phyloP scores from a whole-genome alignment of 2,329 filamentous ascomycete species.

The Venturia effusa region DNA sequence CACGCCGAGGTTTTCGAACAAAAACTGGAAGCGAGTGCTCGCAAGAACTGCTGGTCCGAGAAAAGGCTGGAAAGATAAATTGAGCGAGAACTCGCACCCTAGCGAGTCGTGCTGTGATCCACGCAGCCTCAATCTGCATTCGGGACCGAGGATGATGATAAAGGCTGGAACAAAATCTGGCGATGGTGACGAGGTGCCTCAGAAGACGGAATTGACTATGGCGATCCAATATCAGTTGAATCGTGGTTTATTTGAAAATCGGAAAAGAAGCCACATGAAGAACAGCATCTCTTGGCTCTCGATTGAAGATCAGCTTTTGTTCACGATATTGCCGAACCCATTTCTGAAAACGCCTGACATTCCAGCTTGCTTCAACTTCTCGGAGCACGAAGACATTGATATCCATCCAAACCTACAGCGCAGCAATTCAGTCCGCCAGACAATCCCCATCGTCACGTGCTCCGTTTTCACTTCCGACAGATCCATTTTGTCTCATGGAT shows the following conservation, averaged over 20 bases:
- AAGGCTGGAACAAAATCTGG: background rate
- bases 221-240: background rate
- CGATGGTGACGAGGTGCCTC: background rate
- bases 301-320: background rate
- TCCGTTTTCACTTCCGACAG: too few species aligned
- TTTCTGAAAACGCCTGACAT: background rate
- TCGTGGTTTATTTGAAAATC: background rate
- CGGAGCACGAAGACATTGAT: too few species aligned
- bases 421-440: too few species aligned
- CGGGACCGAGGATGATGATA: background rate
- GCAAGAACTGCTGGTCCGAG: background rate
- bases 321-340: background rate
- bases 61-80: background rate
- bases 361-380: too few species aligned
- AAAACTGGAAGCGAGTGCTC: background rate
- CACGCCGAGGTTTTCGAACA: background rate
- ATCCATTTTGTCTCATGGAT: too few species aligned
- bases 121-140: background rate
- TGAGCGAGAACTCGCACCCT: background rate
- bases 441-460: too few species aligned
- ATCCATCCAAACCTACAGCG: too few species aligned
- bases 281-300: background rate
- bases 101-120: background rate
- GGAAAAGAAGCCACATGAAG: background rate
- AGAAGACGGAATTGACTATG: background rate